These are phyloP conservation scores for Saxispiralis lemnorum DNA, from an alignment of 495 filamentous ascomycete species.

Conservation along the genomic window DNA sequence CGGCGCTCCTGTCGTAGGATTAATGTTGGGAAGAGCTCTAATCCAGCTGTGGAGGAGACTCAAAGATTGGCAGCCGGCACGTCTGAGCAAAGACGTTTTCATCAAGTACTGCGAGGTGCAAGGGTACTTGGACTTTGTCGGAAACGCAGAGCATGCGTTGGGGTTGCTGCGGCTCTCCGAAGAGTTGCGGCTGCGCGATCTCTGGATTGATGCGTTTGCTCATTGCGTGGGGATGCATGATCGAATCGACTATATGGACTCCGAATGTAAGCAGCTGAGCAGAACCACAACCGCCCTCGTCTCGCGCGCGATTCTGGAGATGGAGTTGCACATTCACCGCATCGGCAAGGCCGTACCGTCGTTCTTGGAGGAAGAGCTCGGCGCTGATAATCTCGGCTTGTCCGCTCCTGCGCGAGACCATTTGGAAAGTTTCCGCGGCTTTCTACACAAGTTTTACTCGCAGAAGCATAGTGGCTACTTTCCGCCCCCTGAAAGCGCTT, in stretches of 20 bases:
- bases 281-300: slow-evolving; percentile 39
- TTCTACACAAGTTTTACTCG: slow-evolving; percentile 41
- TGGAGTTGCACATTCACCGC: slow-evolving; percentile 38
- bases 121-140: slow-evolving; percentile 44
- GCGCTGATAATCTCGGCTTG: slow-evolving; percentile 36
- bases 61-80: slow-evolving; percentile 19
- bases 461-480: slow-evolving; percentile 47
- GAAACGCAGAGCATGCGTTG: slow-evolving; percentile 40
- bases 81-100: slow-evolving; percentile 33
- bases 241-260: slow-evolving; percentile 25
- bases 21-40: slow-evolving; percentile 37
- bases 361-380: slow-evolving; percentile 46
- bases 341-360: slow-evolving; percentile 31
- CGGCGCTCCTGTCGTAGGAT: slow-evolving; percentile 41
- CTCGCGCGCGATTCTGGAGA: slow-evolving; percentile 40
- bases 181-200: slow-evolving; percentile 32
- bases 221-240: slow-evolving; percentile 54
- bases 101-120: slow-evolving; percentile 38
- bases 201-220: slow-evolving; percentile 47
- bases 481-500: slow-evolving; percentile 31
- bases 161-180: slow-evolving; percentile 46
- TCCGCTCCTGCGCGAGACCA: slow-evolving; percentile 35
- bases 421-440: slow-evolving; percentile 45
- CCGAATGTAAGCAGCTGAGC: slow-evolving; percentile 42
- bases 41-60: slow-evolving; percentile 40